Base-by-base conservation (phyloP, 352 stramenopile species). In the Achlya hypogyna region DNA sequence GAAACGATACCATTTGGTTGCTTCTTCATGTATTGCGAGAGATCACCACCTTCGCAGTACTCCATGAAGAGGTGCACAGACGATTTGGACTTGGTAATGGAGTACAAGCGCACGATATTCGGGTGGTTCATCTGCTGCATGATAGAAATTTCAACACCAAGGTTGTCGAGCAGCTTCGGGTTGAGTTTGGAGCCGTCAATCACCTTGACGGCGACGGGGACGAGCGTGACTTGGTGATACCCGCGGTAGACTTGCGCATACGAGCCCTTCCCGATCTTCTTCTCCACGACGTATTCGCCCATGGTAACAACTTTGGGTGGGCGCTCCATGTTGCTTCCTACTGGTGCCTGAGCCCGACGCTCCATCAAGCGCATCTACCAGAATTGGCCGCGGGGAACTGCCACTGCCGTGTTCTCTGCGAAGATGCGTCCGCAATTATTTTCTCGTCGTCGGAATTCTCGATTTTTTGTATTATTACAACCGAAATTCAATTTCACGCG, bases 61-160 rank as follows among this genome's bases (percentile, higher is more conserved):
- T 99, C 96, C 47, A 99, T 83, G 63, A 98, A 84, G 28, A 99
- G 77, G 78, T 98, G 98, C 75, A 98, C 98, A 75, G 98, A 88
- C 40, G 89, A 84, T 56, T 97, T 81, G 23, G 87, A 97, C 74
- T 98, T 97, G 78, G 97, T 91, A 65, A 98, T 97, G 51, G 98
- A 83, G 69, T 97, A 96, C 14, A 99, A 82, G 60, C 94, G 95
- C 23, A 98, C 95, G 56, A 99, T 94, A 71, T 98, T 98, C 5
- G 81, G 91, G 75, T 99, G 95, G 69, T 89, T 78, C 67, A 98
- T 97, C 54, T 96, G 91, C 45, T 85, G 81, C 63, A 99, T 90
- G 62, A 99, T 98, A 42, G 83, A 81, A 62, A 99, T 98, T 82
- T 99, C 96, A 69, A 95, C 91, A 72, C 98, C 93, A 35, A 99